phyloP scores from a whole-genome alignment of 1,139 yeast species.

The Yamadazyma conglobata region DNA sequence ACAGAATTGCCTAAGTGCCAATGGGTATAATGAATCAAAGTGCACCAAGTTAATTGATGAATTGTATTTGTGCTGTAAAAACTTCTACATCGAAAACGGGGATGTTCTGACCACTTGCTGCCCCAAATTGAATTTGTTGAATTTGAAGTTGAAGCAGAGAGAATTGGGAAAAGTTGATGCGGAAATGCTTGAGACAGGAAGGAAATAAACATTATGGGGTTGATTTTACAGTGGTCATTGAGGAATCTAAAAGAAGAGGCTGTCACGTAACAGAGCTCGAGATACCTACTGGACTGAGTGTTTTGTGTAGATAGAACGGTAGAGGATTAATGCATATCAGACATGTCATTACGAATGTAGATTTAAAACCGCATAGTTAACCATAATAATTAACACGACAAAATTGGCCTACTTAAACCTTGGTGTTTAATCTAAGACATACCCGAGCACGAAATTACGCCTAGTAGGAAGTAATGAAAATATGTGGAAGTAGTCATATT shows the following conservation, averaged over 20 bases:
- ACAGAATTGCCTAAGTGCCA: constrained; percentile 56
- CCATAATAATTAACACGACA: constrained; percentile 56
- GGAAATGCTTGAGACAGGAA: background rate
- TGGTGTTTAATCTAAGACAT: constrained; percentile 62
- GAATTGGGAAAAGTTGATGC: constrained; percentile 28
- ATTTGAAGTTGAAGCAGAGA: constrained; percentile 57
- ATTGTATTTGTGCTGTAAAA: constrained; percentile 58
- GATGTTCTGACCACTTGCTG: constrained; percentile 59
- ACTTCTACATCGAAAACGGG: constrained; percentile 53
- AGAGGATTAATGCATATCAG: background rate
- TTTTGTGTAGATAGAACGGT: background rate
- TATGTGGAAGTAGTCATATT: constrained; percentile 49
- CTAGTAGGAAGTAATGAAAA: constrained; percentile 39
- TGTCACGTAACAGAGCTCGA: too few relatives aligned
- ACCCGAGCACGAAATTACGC: constrained; percentile 85
- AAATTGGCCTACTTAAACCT: constrained; percentile 53
- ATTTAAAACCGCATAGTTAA: constrained; percentile 72
- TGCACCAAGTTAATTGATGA: constrained; percentile 58
- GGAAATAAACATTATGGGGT: too few relatives aligned
- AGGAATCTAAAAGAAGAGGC: too few relatives aligned
- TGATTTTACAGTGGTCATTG: too few relatives aligned
- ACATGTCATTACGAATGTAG: constrained; percentile 32
- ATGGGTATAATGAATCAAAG: constrained; percentile 58
- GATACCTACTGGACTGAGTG: constrained; percentile 1
- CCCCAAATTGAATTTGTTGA: constrained; percentile 54